Evolutionary conservation across 1,284 basidiomycete species (phyloP).

Genomic region (Leccinum angustisporum): DNA sequence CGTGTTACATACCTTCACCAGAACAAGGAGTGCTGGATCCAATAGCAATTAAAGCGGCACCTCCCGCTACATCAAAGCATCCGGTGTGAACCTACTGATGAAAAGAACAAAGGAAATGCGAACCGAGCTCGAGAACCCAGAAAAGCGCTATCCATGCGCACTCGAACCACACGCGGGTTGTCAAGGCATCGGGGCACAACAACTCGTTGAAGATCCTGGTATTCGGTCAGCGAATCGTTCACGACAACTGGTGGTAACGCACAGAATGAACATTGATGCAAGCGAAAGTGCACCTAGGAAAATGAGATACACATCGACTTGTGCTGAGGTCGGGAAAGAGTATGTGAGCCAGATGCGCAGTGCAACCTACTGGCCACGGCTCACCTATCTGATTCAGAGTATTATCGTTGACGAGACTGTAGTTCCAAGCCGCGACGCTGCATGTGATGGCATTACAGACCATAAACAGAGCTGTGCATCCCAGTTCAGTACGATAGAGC

Average conservation of each 20-base stretch:
- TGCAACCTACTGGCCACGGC: constrained; percentile 19
- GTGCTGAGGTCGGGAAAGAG: constrained; percentile 32
- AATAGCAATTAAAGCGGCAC: constrained; percentile 44
- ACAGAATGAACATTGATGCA: constrained; percentile 60
- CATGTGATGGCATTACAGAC: constrained; percentile 64
- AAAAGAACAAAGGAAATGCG: constrained; percentile 21
- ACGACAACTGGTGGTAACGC: constrained; percentile 25
- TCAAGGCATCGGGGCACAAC: constrained; percentile 47
- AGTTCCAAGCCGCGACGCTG: constrained; percentile 70
- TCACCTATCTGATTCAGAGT: constrained; percentile 34
- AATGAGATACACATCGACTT: constrained; percentile 61
- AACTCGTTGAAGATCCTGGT: constrained; percentile 63
- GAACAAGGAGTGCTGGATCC: constrained; percentile 29
- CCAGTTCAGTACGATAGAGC: constrained; percentile 11
- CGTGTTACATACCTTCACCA: constrained; percentile 14
- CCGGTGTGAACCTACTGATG: constrained; percentile 8
- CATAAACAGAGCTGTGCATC: constrained; percentile 53
- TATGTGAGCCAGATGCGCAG: not conserved
- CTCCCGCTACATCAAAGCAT: constrained; percentile 40
- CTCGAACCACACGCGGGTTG: constrained; percentile 71
- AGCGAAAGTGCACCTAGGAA: constrained; percentile 62
- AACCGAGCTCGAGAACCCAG: constrained; percentile 62
- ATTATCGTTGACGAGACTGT: constrained; percentile 47
- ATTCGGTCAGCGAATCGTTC: constrained; percentile 2
- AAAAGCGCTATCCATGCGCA: constrained; percentile 60